These are phyloP conservation scores for Boletus edulis DNA, from an alignment of 768 basidiomycete genomes.

Conservation along the genomic window DNA sequence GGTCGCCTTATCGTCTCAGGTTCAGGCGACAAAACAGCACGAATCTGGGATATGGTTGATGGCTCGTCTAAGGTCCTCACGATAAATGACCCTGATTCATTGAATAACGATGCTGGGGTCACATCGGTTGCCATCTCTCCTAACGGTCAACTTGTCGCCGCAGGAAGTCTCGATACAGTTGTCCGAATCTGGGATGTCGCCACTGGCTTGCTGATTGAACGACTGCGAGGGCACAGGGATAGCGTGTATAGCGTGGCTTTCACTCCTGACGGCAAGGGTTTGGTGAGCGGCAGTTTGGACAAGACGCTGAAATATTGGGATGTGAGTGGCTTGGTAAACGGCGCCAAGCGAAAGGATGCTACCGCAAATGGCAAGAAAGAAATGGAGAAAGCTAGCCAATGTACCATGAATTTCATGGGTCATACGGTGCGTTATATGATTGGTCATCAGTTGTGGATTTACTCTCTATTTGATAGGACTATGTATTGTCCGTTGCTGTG, in stretches of 20 bases:
- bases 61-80: constrained; percentile 34
- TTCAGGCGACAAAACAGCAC: constrained; percentile 71
- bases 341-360: constrained; percentile 33
- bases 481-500: constrained; percentile 72
- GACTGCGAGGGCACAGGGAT: constrained; percentile 75
- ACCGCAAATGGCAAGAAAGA: constrained; percentile 46
- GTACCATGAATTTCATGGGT: constrained; percentile 84
- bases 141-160: constrained; percentile 63
- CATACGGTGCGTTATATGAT: constrained; percentile 61
- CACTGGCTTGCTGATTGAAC: constrained; percentile 65
- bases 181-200: constrained; percentile 80
- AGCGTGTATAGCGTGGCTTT: constrained; percentile 91
- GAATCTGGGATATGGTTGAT: constrained; percentile 64
- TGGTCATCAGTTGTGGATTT: background rate
- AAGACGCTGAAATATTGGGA: constrained; percentile 90
- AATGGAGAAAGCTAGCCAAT: constrained; percentile 49
- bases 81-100: constrained; percentile 48
- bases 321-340: constrained; percentile 40
- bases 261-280: constrained; percentile 83
- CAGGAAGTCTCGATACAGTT: constrained; percentile 71
- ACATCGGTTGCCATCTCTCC: constrained; percentile 81
- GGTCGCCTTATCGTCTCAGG: constrained; percentile 87
- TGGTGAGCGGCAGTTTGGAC: constrained; percentile 90
- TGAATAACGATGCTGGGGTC: constrained; percentile 60
- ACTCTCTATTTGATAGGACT: constrained; percentile 44